These are phyloP conservation scores for Teratosphaeria pseudoeucalypti DNA, from an alignment of 2,329 filamentous ascomycete species.

Conservation along the genomic window DNA sequence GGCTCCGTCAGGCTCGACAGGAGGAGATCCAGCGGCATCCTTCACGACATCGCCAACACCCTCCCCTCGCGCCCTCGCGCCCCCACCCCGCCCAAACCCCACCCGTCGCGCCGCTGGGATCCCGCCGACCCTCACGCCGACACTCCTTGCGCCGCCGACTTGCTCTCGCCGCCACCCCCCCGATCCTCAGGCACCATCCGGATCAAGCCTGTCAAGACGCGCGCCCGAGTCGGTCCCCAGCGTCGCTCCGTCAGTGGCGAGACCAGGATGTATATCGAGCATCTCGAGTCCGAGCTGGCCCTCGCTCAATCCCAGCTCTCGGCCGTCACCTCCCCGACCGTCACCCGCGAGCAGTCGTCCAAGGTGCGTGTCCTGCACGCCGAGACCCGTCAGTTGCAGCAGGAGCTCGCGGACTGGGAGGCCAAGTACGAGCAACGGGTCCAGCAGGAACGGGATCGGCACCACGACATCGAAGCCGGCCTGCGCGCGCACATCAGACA, in stretches of 20 bases:
- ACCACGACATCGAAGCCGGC: slow-evolving; percentile 17
- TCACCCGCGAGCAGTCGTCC: slow-evolving; percentile 25
- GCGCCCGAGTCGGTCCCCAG: slow-evolving; percentile 15
- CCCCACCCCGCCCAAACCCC: neutral
- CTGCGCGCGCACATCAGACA: slow-evolving; percentile 19
- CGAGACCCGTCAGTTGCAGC: slow-evolving; percentile 24
- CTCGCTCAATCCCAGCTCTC: slow-evolving; percentile 30
- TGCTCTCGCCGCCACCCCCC: slow-evolving; percentile 7
- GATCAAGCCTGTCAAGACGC: slow-evolving; percentile 9
- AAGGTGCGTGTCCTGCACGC: slow-evolving; percentile 27
- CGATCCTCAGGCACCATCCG: slow-evolving; percentile 7
- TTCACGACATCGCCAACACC: slow-evolving; percentile 22
- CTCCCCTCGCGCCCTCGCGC: neutral
- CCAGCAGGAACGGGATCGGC: slow-evolving; percentile 22
- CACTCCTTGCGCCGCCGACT: slow-evolving; percentile 2
- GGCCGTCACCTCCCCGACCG: slow-evolving; percentile 30
- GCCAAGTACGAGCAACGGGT: slow-evolving; percentile 26
- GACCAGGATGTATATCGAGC: slow-evolving; percentile 38
- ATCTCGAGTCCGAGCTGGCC: slow-evolving; percentile 38
- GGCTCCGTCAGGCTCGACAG: slow-evolving; percentile 11
- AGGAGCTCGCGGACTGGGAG: slow-evolving; percentile 29
- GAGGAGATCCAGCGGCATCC: slow-evolving; percentile 10
- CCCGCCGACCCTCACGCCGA: slow-evolving; percentile 8
- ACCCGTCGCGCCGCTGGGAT: slow-evolving; percentile 4
- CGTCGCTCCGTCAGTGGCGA: slow-evolving; percentile 30